phyloP scores from a whole-genome alignment of 768 basidiomycete species.

The Clavulina sp. region DNA sequence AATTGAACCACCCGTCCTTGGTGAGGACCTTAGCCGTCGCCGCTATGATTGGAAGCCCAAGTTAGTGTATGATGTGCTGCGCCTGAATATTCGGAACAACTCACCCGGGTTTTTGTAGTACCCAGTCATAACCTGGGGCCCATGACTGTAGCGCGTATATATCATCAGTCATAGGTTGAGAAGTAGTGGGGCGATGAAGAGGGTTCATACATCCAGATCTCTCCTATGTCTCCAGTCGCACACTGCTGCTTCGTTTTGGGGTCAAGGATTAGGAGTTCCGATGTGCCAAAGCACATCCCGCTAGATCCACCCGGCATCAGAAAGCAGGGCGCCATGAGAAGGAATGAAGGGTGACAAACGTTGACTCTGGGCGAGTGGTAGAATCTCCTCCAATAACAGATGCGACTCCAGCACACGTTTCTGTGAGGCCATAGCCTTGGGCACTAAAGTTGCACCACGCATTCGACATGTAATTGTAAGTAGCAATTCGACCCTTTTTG shows the following conservation, averaged over 20 bases:
- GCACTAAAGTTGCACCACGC: too few relatives aligned
- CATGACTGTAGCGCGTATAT: background rate
- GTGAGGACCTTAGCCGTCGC: slow-evolving; percentile 16
- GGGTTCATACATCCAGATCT: slow-evolving; percentile 13
- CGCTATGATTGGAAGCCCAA: slow-evolving; percentile 1
- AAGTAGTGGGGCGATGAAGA: background rate
- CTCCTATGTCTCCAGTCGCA: slow-evolving; percentile 11
- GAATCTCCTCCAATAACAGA: slow-evolving; percentile 47
- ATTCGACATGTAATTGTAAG: too few relatives aligned
- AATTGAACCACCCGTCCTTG: slow-evolving; percentile 25
- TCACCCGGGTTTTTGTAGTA: slow-evolving; percentile 8
- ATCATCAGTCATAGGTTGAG: background rate
- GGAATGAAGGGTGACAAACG: slow-evolving; percentile 25
- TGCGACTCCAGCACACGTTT: slow-evolving; percentile 42
- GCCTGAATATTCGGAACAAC: background rate
- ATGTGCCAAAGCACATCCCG: slow-evolving; percentile 20
- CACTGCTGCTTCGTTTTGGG: slow-evolving; percentile 4
- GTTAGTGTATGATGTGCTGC: background rate
- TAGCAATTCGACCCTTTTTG: too few relatives aligned
- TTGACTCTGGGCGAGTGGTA: slow-evolving; percentile 30
- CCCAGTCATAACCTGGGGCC: slow-evolving; percentile 9
- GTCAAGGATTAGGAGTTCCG: slow-evolving; percentile 34
- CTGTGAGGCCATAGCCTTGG: slow-evolving; percentile 42
- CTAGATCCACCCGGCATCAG: slow-evolving; percentile 4
- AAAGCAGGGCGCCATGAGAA: too few relatives aligned